Base-by-base conservation (phyloP, 2,329 filamentous ascomycete species). In the Pezicula rhizophila region DNA sequence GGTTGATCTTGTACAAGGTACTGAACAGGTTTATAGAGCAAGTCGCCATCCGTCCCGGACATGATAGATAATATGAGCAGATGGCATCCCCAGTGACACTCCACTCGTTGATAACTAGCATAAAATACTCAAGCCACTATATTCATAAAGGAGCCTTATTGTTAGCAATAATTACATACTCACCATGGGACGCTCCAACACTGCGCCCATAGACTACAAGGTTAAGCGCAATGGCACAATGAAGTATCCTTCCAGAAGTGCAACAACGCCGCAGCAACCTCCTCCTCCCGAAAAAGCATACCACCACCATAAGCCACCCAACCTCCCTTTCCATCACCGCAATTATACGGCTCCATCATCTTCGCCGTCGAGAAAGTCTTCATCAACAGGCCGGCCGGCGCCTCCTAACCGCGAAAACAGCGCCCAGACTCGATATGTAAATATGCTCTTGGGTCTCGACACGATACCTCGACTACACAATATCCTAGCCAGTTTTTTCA, bases 401-500 rank as follows among this genome's bases (percentile, higher is more conserved):
- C 28, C 25, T 1, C 51, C 47, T 3, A 50, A 51, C n/a, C 46
- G 58, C 6, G 46, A 54, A 25, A 58, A 56, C 35, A 55, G 51
- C 17, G 46, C 56, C 1, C 60, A 63, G 33, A 64, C 61, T 5
- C 45, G 57, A 15, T 63, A 61, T 43, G 61, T 63, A 51, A 44
- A 42, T 15, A 62, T 63, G 58, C 55, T 64, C 11, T 52, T 64
- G 5, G 53, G 48, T 1, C 50, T 63, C 14, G 60, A 64, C 37
- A 53, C 46, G 8, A 63, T 63, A n/a, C 59, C 62, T 4, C 48
- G 57, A 2, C 31, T 60, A 3, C 59, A 64, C 41, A 63, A 60
- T 40, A 60, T 64, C 33, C 51, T 61, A 31, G 56, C 58, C 4
- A 42, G 53, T n/a, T 58, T 61, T 46, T 61, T 60, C 39, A 62